phyloP scores from a whole-genome alignment of 1,139 yeast species.

The Blastobotrys aristatus region DNA sequence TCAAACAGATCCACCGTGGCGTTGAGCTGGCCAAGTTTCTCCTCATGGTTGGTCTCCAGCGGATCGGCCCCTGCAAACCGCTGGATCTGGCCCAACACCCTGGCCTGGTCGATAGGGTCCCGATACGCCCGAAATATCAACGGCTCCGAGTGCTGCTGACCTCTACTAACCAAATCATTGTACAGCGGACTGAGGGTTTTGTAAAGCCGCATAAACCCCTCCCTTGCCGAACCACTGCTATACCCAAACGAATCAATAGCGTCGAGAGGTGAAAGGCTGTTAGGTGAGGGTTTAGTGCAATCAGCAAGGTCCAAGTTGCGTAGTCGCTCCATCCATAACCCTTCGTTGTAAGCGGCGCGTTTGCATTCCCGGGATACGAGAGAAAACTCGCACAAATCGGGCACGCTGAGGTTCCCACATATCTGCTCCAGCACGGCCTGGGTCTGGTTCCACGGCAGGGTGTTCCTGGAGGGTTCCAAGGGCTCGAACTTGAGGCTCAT shows the following conservation, averaged over 20 bases:
- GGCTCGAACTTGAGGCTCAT: constrained; percentile 14
- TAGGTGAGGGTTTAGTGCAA: constrained; percentile 18
- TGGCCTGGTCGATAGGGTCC: constrained; percentile 31
- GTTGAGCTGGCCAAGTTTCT: constrained; percentile 45
- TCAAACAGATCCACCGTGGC: constrained; percentile 68
- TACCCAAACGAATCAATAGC: constrained; percentile 22
- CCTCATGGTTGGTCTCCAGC: constrained; percentile 34
- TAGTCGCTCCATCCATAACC: constrained; percentile 51
- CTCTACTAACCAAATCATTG: constrained; percentile 24
- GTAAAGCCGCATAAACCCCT: constrained; percentile 22
- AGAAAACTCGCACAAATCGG: constrained; percentile 28
- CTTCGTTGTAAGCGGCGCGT: constrained; percentile 32
- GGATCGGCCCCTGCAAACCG: constrained; percentile 40
- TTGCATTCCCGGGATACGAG: constrained; percentile 37
- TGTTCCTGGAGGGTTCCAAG: constrained; percentile 10
- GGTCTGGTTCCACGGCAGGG: constrained; percentile 9
- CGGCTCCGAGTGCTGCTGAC: constrained; percentile 19
- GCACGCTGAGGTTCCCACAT: constrained; percentile 24
- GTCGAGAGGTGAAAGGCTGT: constrained; percentile 16
- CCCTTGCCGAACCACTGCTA: constrained; percentile 12
- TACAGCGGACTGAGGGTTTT: constrained; percentile 27
- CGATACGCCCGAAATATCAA: constrained; percentile 24
- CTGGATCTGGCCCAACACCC: constrained; percentile 27
- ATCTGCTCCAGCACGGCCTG: constrained; percentile 13
- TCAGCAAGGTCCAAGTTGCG: constrained; percentile 40